Evolutionary conservation across 495 filamentous ascomycete species (phyloP).

Genomic region (Sordaria brevicollis): DNA sequence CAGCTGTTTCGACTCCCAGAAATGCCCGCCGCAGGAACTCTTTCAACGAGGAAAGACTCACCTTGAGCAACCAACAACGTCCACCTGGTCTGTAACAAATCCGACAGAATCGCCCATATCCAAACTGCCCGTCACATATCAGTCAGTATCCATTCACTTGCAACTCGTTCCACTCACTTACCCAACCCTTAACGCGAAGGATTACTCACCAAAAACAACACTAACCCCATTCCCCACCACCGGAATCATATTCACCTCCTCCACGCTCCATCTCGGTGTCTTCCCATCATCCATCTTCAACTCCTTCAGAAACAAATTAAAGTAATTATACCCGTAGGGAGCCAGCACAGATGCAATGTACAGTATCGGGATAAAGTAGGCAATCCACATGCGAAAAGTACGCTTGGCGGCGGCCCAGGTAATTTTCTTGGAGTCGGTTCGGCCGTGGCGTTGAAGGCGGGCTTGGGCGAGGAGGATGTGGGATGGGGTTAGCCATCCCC

Average conservation of each 20-base stretch:
- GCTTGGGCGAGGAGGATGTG: constrained; percentile 19
- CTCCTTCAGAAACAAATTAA: constrained; percentile 29
- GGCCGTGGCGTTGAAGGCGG: constrained; percentile 21
- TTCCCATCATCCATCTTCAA: constrained; percentile 21
- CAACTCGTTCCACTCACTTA: neutral
- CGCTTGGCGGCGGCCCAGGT: constrained; percentile 28
- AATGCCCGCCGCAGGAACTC: neutral
- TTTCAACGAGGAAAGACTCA: constrained; percentile 2
- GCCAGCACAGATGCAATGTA: constrained; percentile 29
- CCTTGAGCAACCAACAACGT: constrained; percentile 26
- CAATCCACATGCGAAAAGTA: constrained; percentile 23
- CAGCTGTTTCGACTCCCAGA: neutral
- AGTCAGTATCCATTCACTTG: neutral
- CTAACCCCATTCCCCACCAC: constrained; percentile 28
- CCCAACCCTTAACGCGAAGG: too few species aligned
- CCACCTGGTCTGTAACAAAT: constrained; percentile 27
- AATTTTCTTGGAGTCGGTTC: constrained; percentile 26
- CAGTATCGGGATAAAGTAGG: constrained; percentile 25
- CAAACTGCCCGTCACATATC: constrained; percentile 18
- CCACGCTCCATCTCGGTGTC: constrained; percentile 22
- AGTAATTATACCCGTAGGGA: constrained; percentile 31
- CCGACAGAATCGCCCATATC: constrained; percentile 31
- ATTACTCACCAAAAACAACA: constrained; percentile 21
- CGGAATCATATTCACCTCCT: constrained; percentile 29
- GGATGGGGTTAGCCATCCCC: constrained; percentile 24